These are phyloP conservation scores for Thermochaetoides thermophila DNA, from an alignment of 495 filamentous ascomycete genomes.

Conservation along the genomic window DNA sequence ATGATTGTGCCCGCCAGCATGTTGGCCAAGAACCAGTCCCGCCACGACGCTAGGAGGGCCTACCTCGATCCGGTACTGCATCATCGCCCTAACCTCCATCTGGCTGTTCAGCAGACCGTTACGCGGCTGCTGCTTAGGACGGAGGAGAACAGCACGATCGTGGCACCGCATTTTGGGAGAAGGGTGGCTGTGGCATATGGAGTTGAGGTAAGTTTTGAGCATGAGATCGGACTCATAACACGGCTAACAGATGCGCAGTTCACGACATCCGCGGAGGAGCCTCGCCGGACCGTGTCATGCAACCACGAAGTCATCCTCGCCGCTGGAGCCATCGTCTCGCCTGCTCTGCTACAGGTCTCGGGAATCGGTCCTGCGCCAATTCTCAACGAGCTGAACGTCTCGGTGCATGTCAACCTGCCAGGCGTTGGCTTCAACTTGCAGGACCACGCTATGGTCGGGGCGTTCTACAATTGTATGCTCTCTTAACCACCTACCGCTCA, in stretches of 20 bases:
- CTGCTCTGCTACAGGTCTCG: conserved; percentile 46
- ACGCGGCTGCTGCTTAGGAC: conserved; percentile 21
- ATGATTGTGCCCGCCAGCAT: conserved; percentile 33
- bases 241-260: conserved; percentile 10
- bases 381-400: conserved; percentile 33
- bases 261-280: conserved; percentile 1
- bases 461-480: conserved; percentile 26
- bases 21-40: conserved; percentile 29
- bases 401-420: conserved; percentile 36
- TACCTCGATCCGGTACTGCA: conserved; percentile 28
- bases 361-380: conserved; percentile 42
- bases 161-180: conserved; percentile 24
- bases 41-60: conserved; percentile 35
- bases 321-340: conserved; percentile 44
- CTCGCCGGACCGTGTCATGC: conserved; percentile 5
- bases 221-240: conserved; percentile 4
- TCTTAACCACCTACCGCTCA: not conserved
- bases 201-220: conserved; percentile 12
- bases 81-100: conserved; percentile 29
- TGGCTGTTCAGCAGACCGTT: conserved; percentile 32
- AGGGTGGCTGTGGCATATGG: conserved; percentile 12
- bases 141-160: conserved; percentile 3
- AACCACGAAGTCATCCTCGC: conserved; percentile 47
- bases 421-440: conserved; percentile 52
- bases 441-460: conserved; percentile 43